Evolutionary conservation across 306 rosid genomes (phyloP), one percentile per base, ranked within the genome.

Genomic region (Ammopiptanthus mongolicus): DNA sequence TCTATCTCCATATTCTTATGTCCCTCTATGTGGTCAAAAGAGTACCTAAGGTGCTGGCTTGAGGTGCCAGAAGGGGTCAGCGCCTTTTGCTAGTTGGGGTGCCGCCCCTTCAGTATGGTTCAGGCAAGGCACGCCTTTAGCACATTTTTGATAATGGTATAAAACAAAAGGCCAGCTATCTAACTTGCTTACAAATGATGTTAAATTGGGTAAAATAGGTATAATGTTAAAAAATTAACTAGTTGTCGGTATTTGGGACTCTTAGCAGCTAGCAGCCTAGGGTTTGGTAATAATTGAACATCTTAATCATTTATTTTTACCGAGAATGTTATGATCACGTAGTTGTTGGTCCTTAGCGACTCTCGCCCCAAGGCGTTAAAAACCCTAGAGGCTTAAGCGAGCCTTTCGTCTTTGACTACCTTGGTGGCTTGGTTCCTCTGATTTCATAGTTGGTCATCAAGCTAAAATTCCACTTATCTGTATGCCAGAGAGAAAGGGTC

Each of bases 401-500:
- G 11, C 66, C 51, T 58, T 65, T 80, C 0, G 3, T 25, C 50
- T 58, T 66, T 36, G 62, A 13, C 57, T 42, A 48, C 41, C 41
- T 22, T 51, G 29, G 9, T 44, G 29, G 10, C 59, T 67, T 28
- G 74, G 46, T 37, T 52, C 56, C 67, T 62, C 44, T 14, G 51
- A 47, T 79, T 79, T 69, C 59, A 39, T 75, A 5, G 66, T 75
- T 81, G 55, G 44, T 78, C 58, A 63, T 25, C 15, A 71, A 73
- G 77, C 80, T 81, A 59, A 79, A 70, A 65, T 69, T 37, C 76
- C 28, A 3, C 46, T 56, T 55, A 59, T 67, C 56, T 78, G 57
- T 74, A 55, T 73, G 77, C 65, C 90, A 96, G 99, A 90, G 91
- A 82, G 97, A 90, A 52, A 85, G 88, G 86, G 66, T 71, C 69